Evolutionary conservation across 164 flowering plant species (phyloP).

Genomic region (Kingdonia uniflora): DNA sequence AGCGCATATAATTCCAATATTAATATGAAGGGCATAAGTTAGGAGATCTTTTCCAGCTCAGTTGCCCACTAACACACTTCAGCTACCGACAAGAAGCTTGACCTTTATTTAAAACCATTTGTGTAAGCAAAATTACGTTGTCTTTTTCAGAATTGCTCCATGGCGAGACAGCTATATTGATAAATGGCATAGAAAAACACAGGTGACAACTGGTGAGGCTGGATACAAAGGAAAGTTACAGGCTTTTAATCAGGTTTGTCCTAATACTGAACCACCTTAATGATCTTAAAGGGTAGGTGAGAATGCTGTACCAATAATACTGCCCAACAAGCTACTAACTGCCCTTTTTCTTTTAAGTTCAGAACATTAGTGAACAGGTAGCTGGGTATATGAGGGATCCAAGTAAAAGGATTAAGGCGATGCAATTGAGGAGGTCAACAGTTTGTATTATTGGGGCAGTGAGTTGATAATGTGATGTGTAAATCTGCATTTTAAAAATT

Average conservation of each 20-base stretch:
- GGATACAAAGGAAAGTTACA: slow-evolving; percentile 64
- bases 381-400: slow-evolving; percentile 92
- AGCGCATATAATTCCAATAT: too few relatives aligned
- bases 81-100: too few relatives aligned
- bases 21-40: too few relatives aligned
- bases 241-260: slow-evolving; percentile 89
- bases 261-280: not conserved
- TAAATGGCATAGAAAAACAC: slow-evolving; percentile 95
- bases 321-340: not conserved
- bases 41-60: too few relatives aligned
- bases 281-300: not conserved
- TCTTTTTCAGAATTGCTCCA: slow-evolving; percentile 45
- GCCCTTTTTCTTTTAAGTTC: slow-evolving; percentile 8
- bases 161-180: slow-evolving; percentile 76
- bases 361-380: slow-evolving; percentile 93
- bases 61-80: too few relatives aligned
- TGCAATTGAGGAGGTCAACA: slow-evolving; percentile 65
- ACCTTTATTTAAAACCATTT: too few relatives aligned
- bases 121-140: not conserved
- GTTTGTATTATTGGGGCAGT: slow-evolving; percentile 60
- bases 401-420: slow-evolving; percentile 75
- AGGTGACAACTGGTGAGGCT: slow-evolving; percentile 88
- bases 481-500: not conserved
- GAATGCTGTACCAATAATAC: too few relatives aligned
- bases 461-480: slow-evolving; percentile 18